phyloP scores from a whole-genome alignment of 2,329 filamentous ascomycete species.

The Fusarium bactridioides region DNA sequence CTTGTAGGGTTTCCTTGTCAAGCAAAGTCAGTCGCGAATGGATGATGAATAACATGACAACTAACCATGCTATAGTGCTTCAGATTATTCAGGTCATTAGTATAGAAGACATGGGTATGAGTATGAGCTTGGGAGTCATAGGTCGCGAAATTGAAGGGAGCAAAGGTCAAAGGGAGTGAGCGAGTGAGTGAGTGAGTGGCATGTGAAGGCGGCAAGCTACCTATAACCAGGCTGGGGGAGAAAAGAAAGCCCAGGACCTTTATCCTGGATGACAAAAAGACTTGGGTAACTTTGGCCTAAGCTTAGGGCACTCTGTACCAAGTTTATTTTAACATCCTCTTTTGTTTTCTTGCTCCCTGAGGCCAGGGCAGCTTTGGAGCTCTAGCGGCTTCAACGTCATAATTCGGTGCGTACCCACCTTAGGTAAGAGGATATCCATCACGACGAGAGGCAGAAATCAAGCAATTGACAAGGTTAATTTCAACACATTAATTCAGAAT shows the following conservation, averaged over 20 bases:
- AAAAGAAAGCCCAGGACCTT: too few relatives aligned
- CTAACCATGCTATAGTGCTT: constrained; percentile 30
- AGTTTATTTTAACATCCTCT: too few relatives aligned
- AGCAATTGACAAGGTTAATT: not conserved
- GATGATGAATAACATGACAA: not conserved
- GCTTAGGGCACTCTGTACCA: too few relatives aligned
- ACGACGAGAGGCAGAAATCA: not conserved
- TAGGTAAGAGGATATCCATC: not conserved
- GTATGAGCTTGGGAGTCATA: not conserved
- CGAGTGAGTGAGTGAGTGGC: constrained; percentile 10
- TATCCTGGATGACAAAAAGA: too few relatives aligned
- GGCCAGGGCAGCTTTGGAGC: constrained; percentile 1
- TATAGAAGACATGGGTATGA: constrained; percentile 6
- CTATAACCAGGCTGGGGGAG: not conserved
- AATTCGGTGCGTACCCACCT: constrained; percentile 21
- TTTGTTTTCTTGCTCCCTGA: too few relatives aligned
- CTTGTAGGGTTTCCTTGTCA: constrained; percentile 47
- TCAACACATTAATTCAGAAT: not conserved
- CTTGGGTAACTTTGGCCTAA: too few relatives aligned
- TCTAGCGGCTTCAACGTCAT: constrained; percentile 36
- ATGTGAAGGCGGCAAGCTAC: constrained; percentile 32
- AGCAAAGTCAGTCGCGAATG: constrained; percentile 3
- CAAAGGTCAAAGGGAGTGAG: constrained; percentile 1
- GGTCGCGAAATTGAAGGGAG: constrained; percentile 10
- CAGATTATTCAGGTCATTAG: constrained; percentile 1